phyloP scores from a whole-genome alignment of 768 basidiomycete species.

The Suillus paluster region DNA sequence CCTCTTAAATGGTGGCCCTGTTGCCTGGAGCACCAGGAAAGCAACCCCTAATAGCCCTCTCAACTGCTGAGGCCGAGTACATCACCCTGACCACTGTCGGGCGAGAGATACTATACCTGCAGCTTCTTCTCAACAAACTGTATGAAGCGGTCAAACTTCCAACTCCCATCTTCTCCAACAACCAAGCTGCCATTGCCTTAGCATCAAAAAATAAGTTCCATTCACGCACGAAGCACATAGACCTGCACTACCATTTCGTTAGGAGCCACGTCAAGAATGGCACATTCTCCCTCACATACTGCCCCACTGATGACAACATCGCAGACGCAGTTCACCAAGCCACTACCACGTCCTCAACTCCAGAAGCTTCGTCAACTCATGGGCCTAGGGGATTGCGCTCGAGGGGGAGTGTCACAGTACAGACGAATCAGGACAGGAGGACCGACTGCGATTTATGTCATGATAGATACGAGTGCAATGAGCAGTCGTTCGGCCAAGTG shows the following conservation, averaged over 20 bases:
- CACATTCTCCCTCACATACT: constrained; percentile 19
- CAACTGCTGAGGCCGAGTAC: constrained; percentile 33
- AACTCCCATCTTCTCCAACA: constrained; percentile 22
- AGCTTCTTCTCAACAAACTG: constrained; percentile 20
- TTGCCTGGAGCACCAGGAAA: constrained; percentile 17
- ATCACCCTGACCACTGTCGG: constrained; percentile 31
- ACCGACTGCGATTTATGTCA: too few species aligned
- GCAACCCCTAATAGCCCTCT: constrained; percentile 30
- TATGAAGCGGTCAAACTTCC: background rate
- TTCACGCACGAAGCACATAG: constrained; percentile 41
- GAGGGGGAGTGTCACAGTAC: too few species aligned
- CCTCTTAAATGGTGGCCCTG: constrained; percentile 19
- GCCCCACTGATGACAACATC: constrained; percentile 22
- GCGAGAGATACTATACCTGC: constrained; percentile 42
- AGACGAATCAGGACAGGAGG: too few species aligned
- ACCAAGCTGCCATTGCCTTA: constrained; percentile 35
- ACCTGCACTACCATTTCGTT: constrained; percentile 40
- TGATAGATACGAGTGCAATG: too few species aligned
- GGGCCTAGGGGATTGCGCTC: too few species aligned
- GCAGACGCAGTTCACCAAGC: constrained; percentile 30
- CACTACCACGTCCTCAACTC: background rate
- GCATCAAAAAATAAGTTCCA: constrained; percentile 34
- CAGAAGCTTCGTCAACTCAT: background rate
- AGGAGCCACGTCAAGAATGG: constrained; percentile 28
- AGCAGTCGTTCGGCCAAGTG: too few species aligned